Evolutionary conservation across 2,329 filamentous ascomycete species (phyloP).

Genomic region (Delphinella strobiligena): DNA sequence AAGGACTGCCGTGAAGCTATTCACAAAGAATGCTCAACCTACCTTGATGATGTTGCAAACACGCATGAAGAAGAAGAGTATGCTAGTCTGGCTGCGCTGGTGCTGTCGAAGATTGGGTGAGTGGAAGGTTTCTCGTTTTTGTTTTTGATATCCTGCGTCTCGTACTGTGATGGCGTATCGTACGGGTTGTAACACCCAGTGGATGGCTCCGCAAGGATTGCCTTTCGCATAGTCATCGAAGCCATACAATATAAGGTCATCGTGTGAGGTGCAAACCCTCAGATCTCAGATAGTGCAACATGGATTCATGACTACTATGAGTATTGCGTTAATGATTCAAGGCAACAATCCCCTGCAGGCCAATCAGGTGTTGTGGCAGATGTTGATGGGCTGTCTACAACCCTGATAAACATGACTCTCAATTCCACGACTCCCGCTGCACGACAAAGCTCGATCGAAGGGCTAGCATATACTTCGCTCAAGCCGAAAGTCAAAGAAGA

Average conservation of each 20-base stretch:
- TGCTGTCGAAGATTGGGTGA: slow-evolving; percentile 42
- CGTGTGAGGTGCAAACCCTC: too few relatives aligned
- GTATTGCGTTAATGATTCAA: neutral
- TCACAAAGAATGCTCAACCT: slow-evolving; percentile 70
- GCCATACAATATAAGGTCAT: too few relatives aligned
- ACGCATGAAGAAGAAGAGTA: slow-evolving; percentile 50
- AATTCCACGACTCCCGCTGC: slow-evolving; percentile 35
- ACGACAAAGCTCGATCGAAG: slow-evolving; percentile 67
- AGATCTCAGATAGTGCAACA: too few relatives aligned
- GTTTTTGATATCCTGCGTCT: too few relatives aligned
- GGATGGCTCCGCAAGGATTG: too few relatives aligned
- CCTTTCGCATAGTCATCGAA: too few relatives aligned
- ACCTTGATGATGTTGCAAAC: slow-evolving; percentile 74
- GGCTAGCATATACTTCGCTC: slow-evolving; percentile 81
- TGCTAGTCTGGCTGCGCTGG: slow-evolving; percentile 39
- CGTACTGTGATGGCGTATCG: too few relatives aligned
- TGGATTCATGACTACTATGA: neutral
- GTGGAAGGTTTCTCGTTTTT: neutral
- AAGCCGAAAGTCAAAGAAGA: slow-evolving; percentile 76
- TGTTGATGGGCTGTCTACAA: slow-evolving; percentile 37
- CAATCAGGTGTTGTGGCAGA: neutral
- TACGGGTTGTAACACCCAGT: too few relatives aligned
- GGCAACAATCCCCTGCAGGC: neutral
- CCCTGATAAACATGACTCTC: slow-evolving; percentile 53
- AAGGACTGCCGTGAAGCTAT: slow-evolving; percentile 71